phyloP scores from a whole-genome alignment of 805 yeast species.

The Nakazawaea holstii region DNA sequence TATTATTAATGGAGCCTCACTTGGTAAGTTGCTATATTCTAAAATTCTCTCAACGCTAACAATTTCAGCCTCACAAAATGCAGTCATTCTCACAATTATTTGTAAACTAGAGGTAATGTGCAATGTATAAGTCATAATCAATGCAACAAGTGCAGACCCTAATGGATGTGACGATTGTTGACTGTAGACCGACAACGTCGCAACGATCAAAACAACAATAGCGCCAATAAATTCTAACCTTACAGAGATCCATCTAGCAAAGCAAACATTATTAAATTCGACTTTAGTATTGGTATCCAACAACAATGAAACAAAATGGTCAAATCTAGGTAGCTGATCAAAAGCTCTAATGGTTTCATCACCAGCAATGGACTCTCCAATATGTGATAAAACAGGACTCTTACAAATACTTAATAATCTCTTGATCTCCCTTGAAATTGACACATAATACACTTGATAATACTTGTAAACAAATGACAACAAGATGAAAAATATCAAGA shows the following conservation, averaged over 20 bases:
- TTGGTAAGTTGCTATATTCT: slow-evolving; percentile 62
- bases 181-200: too few relatives aligned
- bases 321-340: slow-evolving; percentile 50
- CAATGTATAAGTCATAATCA: slow-evolving; percentile 77
- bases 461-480: slow-evolving; percentile 47
- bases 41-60: slow-evolving; percentile 67
- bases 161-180: slow-evolving; percentile 20
- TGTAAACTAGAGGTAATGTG: too few relatives aligned
- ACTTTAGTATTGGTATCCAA: slow-evolving; percentile 79
- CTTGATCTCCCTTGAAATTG: slow-evolving; percentile 64
- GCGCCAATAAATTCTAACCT: slow-evolving; percentile 81
- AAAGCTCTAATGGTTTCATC: slow-evolving; percentile 61
- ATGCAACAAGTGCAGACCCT: slow-evolving; percentile 79
- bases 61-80: too few relatives aligned
- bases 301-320: slow-evolving; percentile 47
- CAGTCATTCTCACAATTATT: too few relatives aligned
- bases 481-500: slow-evolving; percentile 60
- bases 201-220: too few relatives aligned
- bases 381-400: slow-evolving; percentile 65
- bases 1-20: slow-evolving; percentile 71
- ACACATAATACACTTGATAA: slow-evolving; percentile 61
- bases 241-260: slow-evolving; percentile 91
- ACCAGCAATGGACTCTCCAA: slow-evolving; percentile 65
- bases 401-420: slow-evolving; percentile 65
- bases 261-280: slow-evolving; percentile 54